These are phyloP conservation scores for Neoarthrinium moseri DNA, from an alignment of 2,329 filamentous ascomycete genomes.

Conservation along the genomic window DNA sequence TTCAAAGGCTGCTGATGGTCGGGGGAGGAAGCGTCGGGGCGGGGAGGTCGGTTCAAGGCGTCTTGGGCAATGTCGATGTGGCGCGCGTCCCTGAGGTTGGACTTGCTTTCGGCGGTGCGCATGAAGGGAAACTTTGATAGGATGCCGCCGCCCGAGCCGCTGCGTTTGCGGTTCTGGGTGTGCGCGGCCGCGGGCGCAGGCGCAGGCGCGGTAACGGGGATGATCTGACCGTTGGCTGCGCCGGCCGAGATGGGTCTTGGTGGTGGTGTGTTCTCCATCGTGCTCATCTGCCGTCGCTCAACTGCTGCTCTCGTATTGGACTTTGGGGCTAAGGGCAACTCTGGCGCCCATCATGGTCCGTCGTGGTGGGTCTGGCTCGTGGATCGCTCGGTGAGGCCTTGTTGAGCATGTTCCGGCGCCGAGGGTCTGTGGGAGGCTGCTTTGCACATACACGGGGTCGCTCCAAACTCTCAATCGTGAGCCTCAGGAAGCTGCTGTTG, in stretches of 20 bases:
- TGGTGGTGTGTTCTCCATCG: constrained; percentile 25
- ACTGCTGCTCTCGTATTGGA: constrained; percentile 8
- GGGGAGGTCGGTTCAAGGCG: constrained; percentile 21
- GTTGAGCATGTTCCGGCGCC: too few relatives aligned
- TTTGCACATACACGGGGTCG: too few relatives aligned
- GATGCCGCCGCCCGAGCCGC: constrained; percentile 59
- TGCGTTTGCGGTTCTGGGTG: constrained; percentile 45
- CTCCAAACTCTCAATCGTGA: too few relatives aligned
- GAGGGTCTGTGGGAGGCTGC: too few relatives aligned
- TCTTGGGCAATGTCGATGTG: constrained; percentile 20
- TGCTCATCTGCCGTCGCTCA: constrained; percentile 11
- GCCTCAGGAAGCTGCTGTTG: too few relatives aligned
- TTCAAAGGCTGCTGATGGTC: constrained; percentile 40
- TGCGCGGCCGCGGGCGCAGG: constrained; percentile 12
- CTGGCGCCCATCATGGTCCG: constrained; percentile 21
- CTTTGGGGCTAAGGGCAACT: constrained; percentile 10
- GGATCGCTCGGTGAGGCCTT: too few relatives aligned
- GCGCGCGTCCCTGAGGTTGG: constrained; percentile 25
- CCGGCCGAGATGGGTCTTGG: constrained; percentile 20
- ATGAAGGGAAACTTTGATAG: constrained; percentile 71
- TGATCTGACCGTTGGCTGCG: neutral
- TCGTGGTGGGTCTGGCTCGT: too few relatives aligned
- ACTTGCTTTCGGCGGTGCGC: constrained; percentile 36
- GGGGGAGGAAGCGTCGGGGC: constrained; percentile 29
- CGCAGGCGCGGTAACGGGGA: neutral